Evolutionary conservation across 78 protist genomes (phyloP), one percentile per base, ranked within the genome.

Genomic region (Dictyostelium purpureum): DNA sequence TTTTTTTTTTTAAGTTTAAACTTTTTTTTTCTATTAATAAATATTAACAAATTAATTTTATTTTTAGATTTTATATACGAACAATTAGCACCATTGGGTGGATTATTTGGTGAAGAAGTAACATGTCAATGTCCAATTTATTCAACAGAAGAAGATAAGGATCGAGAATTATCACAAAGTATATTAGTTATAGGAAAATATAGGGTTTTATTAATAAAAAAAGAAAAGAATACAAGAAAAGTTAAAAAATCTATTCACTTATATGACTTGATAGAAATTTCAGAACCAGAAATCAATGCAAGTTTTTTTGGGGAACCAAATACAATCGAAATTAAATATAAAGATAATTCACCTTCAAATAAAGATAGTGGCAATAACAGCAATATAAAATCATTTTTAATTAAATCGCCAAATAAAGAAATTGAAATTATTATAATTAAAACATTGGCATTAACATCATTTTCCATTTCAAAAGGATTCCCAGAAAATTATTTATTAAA

Each of bases 41-140:
- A 40, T 14, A 19, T 21, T 69, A n/a, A 6, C 47, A 18, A 14
- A 31, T n/a, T 31, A 31, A 31, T 59, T 7, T 16, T 49, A 49
- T 16, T 49, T 43, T 40, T 42, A 73, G 79, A 43, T 33, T 83
- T 19, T 28, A 83, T 83, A 18, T 24, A 65, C 56, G 90, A 83
- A 56, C 90, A 83, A 43, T 38, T 83, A 43, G 54, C 63, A 57
- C 82, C 92, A 45, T 38, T 85, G 6, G 92, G 92, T 45, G 92
- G 92, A 45, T 59, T 85, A 51, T 85, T 85, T 85, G 92, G 82
- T 14, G 92, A 85, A 28, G 92, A 85, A 19, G 65, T 85, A 33
- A 77, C 92, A 42, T 85, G 78, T 33, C 92, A 85, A 61, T 59
- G 80, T 73, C 61, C 79, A 14, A 69, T 85, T 10, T 42, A 59